Evolutionary conservation across 1,139 yeast species (phyloP), one percentile per base, ranked within the genome.

Genomic region (Geotrichum bryndzae): DNA sequence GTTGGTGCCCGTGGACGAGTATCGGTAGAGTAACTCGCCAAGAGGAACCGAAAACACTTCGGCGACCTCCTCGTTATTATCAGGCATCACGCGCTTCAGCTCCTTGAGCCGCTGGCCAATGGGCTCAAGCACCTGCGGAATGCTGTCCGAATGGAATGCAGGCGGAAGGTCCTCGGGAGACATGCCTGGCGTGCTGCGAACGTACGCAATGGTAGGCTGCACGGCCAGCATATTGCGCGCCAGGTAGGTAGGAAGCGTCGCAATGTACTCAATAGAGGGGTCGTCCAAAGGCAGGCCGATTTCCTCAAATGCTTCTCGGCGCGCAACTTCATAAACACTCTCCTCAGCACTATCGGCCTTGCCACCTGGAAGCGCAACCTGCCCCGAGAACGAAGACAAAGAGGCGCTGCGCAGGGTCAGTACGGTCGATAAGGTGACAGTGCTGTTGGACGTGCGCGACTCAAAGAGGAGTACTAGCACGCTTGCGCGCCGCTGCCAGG

Each of bases 271-370:
- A 59, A 88, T 76, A 55, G 76, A 74, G 54, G 54, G 56, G 67
- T 86, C 82, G 68, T 80, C 76, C 23, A 80, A 75, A 5, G 84
- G 82, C 15, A 91, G 73, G 0, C 97, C 97, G 58, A 90, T 89
- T 72, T 91, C 97, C 72, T 91, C 97, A 66, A 81, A 84, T 69
- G 90, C 86, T 74, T 91, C 97, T 57, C 97, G 78, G 64, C 96
- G 77, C 0, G 96, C 86, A 48, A 88, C 86, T 59, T 80, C 80
- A 80, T 88, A 87, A 65, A 87, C 89, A 18, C 83, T 73, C 72
- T 90, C 97, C 3, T 77, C 69, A 7, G 62, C 70, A 51, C 52
- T 56, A 58, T 74, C 77, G 15, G 76, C 75, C 61, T 74, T 74
- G 23, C 77, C 97, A 2, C 97, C 97, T 2, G 97, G 97, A 25